Evolutionary conservation across 1,284 basidiomycete species (phyloP), one percentile per base, ranked within the genome.

Genomic region (Pulchroboletus neoregius): DNA sequence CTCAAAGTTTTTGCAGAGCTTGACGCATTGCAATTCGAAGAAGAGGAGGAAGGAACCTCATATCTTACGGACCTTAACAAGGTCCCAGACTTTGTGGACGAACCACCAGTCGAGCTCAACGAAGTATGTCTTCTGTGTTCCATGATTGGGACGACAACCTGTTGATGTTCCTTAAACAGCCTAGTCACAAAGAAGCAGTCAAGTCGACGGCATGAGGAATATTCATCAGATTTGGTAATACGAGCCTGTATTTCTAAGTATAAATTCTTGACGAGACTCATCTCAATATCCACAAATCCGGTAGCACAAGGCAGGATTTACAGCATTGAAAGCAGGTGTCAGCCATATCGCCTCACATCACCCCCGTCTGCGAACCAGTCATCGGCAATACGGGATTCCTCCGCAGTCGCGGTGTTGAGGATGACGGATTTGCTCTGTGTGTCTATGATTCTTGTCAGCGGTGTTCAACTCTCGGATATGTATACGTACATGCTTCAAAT

Each of bases 61-160:
- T 96, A 96, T 68, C 74, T 96, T 3, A 72, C 83, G 22, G 91
- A 94, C 63, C 71, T 92, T 42, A 87, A 84, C 65, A 89, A 89
- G 61, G 80, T 81, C 26, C 94, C 94, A 38, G 92, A 95, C 65
- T 94, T 95, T 65, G 72, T 94, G 13, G 93, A 96, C 61, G 84
- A 92, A 49, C 71, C 87, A 23, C 92, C 92, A 18, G 68, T 81
- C n/a, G 85, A 86, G 57, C 31, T 74, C 20, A 61, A 62, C 47
- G 83, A 87, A 71, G 86, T 82, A 48, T 39, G 68, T 58, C 26
- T 53, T 18, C 7, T 28, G 26, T 35, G 22, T 16, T 27, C 45
- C 15, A 46, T 30, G 23, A 16, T 32, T 30, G 27, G 24, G 11
- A n/a, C 18, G 10, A 20, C 27, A n/a, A 8, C 26, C 9, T 27